Conservation (phyloP, 371 early-diverging fungal genomes). For the Mortierella sp. region DNA sequence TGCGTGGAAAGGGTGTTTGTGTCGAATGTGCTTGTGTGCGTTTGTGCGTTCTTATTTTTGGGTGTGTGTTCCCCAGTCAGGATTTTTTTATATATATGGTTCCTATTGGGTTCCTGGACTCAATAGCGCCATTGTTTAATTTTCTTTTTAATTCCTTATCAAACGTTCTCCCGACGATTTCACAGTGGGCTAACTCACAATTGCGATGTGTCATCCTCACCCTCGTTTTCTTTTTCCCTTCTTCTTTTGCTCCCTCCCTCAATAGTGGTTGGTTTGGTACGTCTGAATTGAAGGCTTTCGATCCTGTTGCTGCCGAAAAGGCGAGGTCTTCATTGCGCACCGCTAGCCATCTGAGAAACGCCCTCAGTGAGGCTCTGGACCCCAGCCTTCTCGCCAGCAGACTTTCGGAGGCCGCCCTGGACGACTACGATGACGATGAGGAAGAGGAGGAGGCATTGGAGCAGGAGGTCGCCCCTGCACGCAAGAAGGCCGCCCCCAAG, state of each 20-base stretch:
- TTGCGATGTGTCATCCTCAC: conserved; percentile 9
- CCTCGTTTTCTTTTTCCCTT: neutral
- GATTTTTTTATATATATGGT: conserved; percentile 11
- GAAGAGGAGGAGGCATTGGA: conserved; percentile 31
- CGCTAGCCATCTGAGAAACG: conserved; percentile 40
- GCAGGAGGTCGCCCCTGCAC: conserved; percentile 20
- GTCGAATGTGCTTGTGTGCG: neutral
- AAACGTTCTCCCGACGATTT: conserved; percentile 6
- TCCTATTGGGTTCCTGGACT: conserved; percentile 15
- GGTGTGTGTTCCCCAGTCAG: conserved; percentile 17
- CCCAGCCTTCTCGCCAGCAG: conserved; percentile 33
- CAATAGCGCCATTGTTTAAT: conserved; percentile 16
- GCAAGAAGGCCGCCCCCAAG: conserved; percentile 38
- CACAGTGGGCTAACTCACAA: conserved; percentile 9
- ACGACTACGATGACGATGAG: conserved; percentile 28
- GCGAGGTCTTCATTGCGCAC: conserved; percentile 35
- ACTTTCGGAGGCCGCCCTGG: conserved; percentile 6
- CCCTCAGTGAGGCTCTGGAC: conserved; percentile 50
- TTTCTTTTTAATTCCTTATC: conserved; percentile 13
- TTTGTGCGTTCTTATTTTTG: conserved; percentile 7
- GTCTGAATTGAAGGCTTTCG: conserved; percentile 49
- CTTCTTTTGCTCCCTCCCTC: neutral
- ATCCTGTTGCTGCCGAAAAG: conserved; percentile 47
- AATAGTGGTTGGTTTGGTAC: conserved; percentile 56
- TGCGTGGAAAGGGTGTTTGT: neutral